Evolutionary conservation across 805 yeast species (phyloP).

Genomic region (Kuraishia piskuri): DNA sequence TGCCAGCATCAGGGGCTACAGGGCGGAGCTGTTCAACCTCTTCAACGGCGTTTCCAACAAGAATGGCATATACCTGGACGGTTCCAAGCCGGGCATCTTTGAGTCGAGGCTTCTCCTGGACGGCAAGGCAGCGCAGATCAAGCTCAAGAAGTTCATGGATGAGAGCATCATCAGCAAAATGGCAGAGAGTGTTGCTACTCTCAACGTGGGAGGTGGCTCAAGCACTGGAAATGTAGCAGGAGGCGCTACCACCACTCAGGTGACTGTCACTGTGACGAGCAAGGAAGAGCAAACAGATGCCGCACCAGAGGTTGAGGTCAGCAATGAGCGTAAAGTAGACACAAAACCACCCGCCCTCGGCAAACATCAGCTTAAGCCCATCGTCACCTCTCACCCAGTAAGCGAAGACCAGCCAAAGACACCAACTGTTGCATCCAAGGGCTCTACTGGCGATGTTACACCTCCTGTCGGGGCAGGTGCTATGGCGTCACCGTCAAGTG

Average conservation of each 20-base stretch:
- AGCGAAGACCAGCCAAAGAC: not conserved
- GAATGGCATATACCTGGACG: slow-evolving; percentile 44
- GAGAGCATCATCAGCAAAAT: slow-evolving; percentile 25
- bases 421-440: not conserved
- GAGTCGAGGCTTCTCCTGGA: slow-evolving; percentile 48
- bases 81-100: slow-evolving; percentile 53
- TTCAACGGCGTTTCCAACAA: slow-evolving; percentile 43
- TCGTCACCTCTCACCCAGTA: not conserved
- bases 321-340: no score
- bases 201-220: slow-evolving; percentile 15
- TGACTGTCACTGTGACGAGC: not conserved
- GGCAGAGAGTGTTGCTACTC: slow-evolving; percentile 27
- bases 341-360: no score
- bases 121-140: slow-evolving; percentile 34
- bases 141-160: slow-evolving; percentile 31
- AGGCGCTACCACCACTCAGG: not conserved
- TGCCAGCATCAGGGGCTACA: slow-evolving; percentile 29
- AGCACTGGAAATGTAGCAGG: no score
- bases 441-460: not conserved
- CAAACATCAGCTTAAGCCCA: no score
- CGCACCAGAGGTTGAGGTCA: not conserved
- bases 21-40: slow-evolving; percentile 47
- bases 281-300: not conserved
- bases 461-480: not conserved
- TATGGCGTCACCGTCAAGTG: not conserved